phyloP scores from a whole-genome alignment of 441 rosid genomes.

The Adansonia gregorii region DNA sequence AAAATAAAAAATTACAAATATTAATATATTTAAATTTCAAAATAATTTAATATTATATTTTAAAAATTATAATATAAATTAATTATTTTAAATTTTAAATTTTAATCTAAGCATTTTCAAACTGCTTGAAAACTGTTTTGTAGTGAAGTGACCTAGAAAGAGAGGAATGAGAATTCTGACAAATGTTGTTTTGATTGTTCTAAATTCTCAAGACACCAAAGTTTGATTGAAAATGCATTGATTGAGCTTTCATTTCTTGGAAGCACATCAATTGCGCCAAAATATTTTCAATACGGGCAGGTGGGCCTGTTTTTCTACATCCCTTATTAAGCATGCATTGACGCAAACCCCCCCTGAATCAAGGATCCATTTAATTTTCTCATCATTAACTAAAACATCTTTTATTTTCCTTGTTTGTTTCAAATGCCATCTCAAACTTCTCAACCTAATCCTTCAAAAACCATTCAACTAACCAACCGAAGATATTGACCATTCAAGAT shows the following conservation, averaged over 20 bases:
- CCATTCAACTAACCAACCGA: slow-evolving; percentile 7
- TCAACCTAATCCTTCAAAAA: slow-evolving; percentile 22
- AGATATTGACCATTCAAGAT: slow-evolving; percentile 14
- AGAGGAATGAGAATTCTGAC: not conserved
- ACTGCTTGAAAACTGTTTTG: not conserved
- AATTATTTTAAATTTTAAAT: too few species aligned
- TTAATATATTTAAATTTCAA: too few species aligned
- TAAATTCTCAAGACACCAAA: not conserved
- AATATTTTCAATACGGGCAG: not conserved
- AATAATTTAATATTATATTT: too few species aligned
- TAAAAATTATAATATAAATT: too few species aligned
- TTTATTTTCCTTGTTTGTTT: not conserved
- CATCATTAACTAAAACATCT: not conserved
- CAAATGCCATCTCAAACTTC: not conserved
- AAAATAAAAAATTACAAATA: too few species aligned
- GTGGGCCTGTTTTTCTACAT: not conserved
- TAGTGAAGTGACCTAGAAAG: slow-evolving; percentile 1
- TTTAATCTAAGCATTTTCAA: not conserved
- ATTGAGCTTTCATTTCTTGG: not conserved
- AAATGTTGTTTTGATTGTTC: not conserved
- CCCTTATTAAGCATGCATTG: slow-evolving; percentile 6
- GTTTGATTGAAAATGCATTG: not conserved
- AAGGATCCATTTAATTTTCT: not conserved
- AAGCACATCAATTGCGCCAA: not conserved
- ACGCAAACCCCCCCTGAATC: not conserved